Conservation (phyloP, 768 basidiomycete genomes). For the Lactarius deliciosus region DNA sequence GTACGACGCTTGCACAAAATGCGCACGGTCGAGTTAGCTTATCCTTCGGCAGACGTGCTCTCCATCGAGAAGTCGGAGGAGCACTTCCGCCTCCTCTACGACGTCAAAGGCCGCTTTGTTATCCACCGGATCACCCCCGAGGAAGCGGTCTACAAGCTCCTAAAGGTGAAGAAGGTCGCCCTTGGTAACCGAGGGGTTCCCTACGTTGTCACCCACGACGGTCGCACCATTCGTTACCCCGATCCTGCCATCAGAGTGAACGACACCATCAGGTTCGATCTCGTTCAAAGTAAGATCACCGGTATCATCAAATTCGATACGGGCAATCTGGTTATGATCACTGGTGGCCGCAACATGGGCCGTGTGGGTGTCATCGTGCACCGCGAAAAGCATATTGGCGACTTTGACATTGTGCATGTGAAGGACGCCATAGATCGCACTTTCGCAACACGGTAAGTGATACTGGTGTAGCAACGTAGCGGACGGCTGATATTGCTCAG, state of each 20-base stretch:
- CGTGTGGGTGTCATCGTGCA: slow-evolving; percentile 95
- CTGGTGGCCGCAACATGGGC: slow-evolving; percentile 99
- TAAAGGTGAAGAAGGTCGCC: slow-evolving; percentile 90
- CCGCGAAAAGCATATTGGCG: slow-evolving; percentile 96
- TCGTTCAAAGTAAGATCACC: slow-evolving; percentile 90
- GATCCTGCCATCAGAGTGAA: slow-evolving; percentile 94
- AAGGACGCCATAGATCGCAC: slow-evolving; percentile 94
- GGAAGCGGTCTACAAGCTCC: slow-evolving; percentile 95
- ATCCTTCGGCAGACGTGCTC: slow-evolving; percentile 70
- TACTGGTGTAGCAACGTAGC: background rate
- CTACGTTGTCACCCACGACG: slow-evolving; percentile 97
- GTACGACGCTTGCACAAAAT: slow-evolving; percentile 45
- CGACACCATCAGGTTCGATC: slow-evolving; percentile 97
- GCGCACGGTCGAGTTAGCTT: background rate
- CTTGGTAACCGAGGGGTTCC: slow-evolving; percentile 93
- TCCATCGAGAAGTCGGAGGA: slow-evolving; percentile 98
- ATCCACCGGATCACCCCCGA: slow-evolving; percentile 99
- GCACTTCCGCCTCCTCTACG: slow-evolving; percentile 99
- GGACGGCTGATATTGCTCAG: slow-evolving; percentile 40
- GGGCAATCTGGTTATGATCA: slow-evolving; percentile 96
- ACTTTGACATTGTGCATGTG: slow-evolving; percentile 98
- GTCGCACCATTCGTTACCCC: slow-evolving; percentile 99
- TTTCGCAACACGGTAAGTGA: slow-evolving; percentile 90
- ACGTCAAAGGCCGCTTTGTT: slow-evolving; percentile 99
- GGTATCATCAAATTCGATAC: slow-evolving; percentile 96